Conservation (phyloP, 352 stramenopile genomes). For the Globisporangium ultimum region DNA sequence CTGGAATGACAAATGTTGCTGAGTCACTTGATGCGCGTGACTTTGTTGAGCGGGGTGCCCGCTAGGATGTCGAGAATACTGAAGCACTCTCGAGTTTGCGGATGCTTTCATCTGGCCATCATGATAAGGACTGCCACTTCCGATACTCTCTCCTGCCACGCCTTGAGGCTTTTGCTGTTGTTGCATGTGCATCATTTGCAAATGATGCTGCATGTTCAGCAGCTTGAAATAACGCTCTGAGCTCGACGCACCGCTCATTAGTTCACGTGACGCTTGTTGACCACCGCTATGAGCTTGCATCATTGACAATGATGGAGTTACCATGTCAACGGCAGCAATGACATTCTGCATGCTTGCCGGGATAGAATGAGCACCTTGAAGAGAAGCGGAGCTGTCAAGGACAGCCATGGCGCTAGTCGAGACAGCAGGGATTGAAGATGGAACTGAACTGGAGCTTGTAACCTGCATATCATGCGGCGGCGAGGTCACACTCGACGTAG, state of each 20-base stretch:
- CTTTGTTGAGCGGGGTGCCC: conserved; percentile 10
- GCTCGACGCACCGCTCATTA: conserved; percentile 39
- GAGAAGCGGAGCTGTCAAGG: not conserved
- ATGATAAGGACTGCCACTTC: conserved; percentile 41
- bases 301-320: conserved; percentile 21
- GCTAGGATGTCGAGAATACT: conserved; percentile 29
- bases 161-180: conserved; percentile 59
- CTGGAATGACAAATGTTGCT: conserved; percentile 47
- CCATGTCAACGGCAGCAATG: conserved; percentile 8
- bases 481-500: not conserved
- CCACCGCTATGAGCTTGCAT: conserved; percentile 25
- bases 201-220: conserved; percentile 83
- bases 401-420: conserved; percentile 1
- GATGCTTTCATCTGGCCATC: conserved; percentile 41
- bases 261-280: conserved; percentile 40
- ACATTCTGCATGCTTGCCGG: conserved; percentile 10
- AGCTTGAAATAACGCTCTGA: conserved; percentile 82
- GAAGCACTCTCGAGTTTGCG: conserved; percentile 32
- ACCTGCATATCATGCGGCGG: conserved; percentile 11
- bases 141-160: conserved; percentile 23
- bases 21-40: conserved; percentile 15
- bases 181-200: conserved; percentile 85
- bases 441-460: conserved; percentile 1
- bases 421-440: not conserved
- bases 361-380: conserved; percentile 3